Conservation (phyloP, 164 flowering plant genomes). For the Echeveria elegans region DNA sequence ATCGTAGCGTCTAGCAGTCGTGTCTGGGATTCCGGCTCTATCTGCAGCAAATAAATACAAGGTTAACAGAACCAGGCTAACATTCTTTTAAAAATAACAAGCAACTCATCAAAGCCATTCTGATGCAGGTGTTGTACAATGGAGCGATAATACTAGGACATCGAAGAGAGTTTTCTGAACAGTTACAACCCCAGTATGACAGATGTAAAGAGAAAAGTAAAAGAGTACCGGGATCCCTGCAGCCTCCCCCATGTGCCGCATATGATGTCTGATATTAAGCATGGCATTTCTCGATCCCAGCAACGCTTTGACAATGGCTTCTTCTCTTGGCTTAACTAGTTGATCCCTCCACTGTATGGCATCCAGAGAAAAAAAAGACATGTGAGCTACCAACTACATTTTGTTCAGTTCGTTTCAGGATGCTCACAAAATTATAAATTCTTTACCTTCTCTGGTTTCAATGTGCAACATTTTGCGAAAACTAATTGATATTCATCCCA, state of each 20-base stretch:
- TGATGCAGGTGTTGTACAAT: too few relatives aligned
- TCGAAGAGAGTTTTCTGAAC: neutral
- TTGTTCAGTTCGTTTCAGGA: neutral
- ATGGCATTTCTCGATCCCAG: slow-evolving; percentile 76
- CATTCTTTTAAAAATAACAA: neutral
- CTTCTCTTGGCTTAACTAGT: slow-evolving; percentile 33
- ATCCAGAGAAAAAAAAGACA: neutral
- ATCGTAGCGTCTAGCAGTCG: slow-evolving; percentile 78
- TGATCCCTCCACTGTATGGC: slow-evolving; percentile 67
- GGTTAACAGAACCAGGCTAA: neutral
- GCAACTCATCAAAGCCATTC: too few relatives aligned
- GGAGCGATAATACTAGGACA: too few relatives aligned
- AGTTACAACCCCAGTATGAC: neutral
- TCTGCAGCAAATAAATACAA: slow-evolving; percentile 35
- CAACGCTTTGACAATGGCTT: slow-evolving; percentile 56
- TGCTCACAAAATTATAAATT: neutral
- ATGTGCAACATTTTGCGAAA: slow-evolving; percentile 50
- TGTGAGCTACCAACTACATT: neutral
- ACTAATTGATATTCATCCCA: slow-evolving; percentile 50
- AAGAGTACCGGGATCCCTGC: slow-evolving; percentile 83
- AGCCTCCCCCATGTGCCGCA: slow-evolving; percentile 92
- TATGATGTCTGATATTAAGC: slow-evolving; percentile 58
- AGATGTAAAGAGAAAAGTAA: slow-evolving; percentile 6
- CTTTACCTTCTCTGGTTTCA: slow-evolving; percentile 54
- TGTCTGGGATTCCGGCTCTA: slow-evolving; percentile 94